Percentiles rank a stretch among this genome's conserved stretches.
phyloP scores from a whole-genome alignment of 345 rosid genomes.

The Anacardium occidentale region DNA sequence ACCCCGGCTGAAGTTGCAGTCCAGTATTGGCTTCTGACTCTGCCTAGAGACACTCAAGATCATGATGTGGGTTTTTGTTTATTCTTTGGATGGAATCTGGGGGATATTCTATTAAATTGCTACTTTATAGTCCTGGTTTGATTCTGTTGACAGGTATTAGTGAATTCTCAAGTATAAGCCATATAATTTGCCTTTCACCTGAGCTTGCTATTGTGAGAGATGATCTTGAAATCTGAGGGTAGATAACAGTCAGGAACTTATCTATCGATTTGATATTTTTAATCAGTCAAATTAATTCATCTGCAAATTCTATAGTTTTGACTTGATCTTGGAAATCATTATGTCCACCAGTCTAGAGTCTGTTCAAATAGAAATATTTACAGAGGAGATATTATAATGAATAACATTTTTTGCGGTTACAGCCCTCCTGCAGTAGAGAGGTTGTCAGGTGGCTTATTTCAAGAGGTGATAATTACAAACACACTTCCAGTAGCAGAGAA shows the following conservation, averaged over 20 bases:
- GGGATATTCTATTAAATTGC: too few relatives aligned
- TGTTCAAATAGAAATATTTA: background rate
- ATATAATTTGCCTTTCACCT: too few relatives aligned
- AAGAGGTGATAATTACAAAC: slow-evolving; percentile 79
- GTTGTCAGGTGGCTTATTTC: slow-evolving; percentile 73
- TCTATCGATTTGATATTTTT: background rate
- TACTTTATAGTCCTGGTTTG: too few relatives aligned
- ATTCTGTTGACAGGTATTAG: too few relatives aligned
- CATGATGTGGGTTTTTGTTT: too few relatives aligned
- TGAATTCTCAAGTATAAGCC: too few relatives aligned
- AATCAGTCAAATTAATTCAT: background rate
- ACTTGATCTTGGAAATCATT: too few relatives aligned
- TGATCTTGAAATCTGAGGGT: too few relatives aligned
- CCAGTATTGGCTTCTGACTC: background rate
- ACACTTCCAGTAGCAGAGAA: slow-evolving; percentile 66
- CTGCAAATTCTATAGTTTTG: background rate
- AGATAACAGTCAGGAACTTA: too few relatives aligned
- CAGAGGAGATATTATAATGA: background rate
- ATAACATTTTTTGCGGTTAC: slow-evolving; percentile 4
- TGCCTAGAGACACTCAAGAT: background rate
- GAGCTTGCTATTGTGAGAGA: too few relatives aligned
- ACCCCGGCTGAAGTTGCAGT: background rate
- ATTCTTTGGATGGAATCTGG: too few relatives aligned
- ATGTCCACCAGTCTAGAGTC: too few relatives aligned
- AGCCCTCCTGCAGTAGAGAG: slow-evolving; percentile 84